These are phyloP conservation scores for Clitopilus passeckerianus DNA, from an alignment of 768 basidiomycete genomes.

Conservation along the genomic window DNA sequence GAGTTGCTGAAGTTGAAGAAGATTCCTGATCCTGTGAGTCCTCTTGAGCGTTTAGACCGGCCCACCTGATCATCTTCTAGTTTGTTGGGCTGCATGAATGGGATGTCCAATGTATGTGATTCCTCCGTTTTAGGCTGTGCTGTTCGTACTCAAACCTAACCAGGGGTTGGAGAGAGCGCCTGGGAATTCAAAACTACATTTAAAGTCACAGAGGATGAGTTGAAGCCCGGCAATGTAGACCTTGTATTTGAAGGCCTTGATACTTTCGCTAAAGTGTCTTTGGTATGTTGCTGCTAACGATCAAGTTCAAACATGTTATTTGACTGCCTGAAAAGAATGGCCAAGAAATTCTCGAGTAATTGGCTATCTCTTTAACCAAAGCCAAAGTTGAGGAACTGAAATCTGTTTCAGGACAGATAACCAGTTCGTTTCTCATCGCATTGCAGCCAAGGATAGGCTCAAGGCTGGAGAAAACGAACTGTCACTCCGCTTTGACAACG, in stretches of 20 bases:
- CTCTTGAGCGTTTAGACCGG: background rate
- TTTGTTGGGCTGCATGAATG: conserved; percentile 79
- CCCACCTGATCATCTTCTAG: conserved; percentile 25
- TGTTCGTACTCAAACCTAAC: background rate
- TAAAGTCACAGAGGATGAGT: conserved; percentile 39
- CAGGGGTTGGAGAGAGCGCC: conserved; percentile 85
- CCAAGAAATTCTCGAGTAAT: conserved; percentile 56
- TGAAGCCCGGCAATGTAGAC: conserved; percentile 49
- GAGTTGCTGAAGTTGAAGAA: conserved; percentile 69
- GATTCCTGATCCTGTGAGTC: conserved; percentile 79
- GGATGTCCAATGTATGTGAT: conserved; percentile 78
- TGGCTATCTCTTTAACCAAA: background rate
- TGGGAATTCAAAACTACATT: conserved; percentile 82
- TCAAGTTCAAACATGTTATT: background rate
- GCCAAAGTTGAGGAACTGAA: background rate
- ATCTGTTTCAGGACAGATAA: conserved; percentile 53
- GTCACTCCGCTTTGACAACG: conserved; percentile 64
- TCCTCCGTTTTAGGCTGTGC: background rate
- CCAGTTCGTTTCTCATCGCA: conserved; percentile 78
- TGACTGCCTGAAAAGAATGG: conserved; percentile 53
- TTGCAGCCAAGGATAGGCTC: conserved; percentile 49
- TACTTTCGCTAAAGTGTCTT: conserved; percentile 70
- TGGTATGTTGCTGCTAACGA: conserved; percentile 43
- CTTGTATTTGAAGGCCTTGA: conserved; percentile 90
- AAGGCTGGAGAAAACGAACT: conserved; percentile 62